Conservation (phyloP, 2,329 filamentous ascomycete genomes). For the Lachnellula willkommii region DNA sequence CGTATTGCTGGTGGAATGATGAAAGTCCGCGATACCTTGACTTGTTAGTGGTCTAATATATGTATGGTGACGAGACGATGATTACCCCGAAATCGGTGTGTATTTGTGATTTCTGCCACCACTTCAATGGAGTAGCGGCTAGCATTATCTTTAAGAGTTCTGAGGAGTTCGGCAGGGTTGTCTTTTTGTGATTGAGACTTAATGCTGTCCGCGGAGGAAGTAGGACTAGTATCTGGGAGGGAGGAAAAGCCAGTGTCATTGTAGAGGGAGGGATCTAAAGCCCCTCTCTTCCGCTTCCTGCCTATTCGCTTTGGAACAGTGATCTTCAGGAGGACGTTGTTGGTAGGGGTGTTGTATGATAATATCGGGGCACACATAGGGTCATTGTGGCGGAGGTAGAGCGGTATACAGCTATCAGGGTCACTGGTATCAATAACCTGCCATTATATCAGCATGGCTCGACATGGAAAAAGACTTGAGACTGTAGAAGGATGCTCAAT, state of each 20-base stretch:
- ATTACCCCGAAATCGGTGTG: constrained; percentile 75
- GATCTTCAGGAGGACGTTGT: constrained; percentile 81
- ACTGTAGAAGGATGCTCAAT: not conserved
- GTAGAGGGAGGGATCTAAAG: constrained; percentile 57
- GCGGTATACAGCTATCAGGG: constrained; percentile 48
- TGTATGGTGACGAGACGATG: not conserved
- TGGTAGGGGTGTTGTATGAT: constrained; percentile 69
- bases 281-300: constrained; percentile 77
- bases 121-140: constrained; percentile 62
- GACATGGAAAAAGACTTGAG: not conserved
- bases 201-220: constrained; percentile 4
- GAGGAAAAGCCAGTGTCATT: not conserved
- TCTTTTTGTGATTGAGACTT: constrained; percentile 45
- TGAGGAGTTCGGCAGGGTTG: constrained; percentile 50
- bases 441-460: not conserved
- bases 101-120: constrained; percentile 68
- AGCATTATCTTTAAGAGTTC: constrained; percentile 65
- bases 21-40: constrained; percentile 75
- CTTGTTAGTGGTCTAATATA: not conserved
- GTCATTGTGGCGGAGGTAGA: constrained; percentile 78
- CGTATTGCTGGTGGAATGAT: constrained; percentile 66
- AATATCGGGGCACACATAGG: constrained; percentile 71
- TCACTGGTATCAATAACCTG: constrained; percentile 43
- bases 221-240: not conserved
- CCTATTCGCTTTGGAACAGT: constrained; percentile 83